phyloP scores from a whole-genome alignment of 2,329 filamentous ascomycete species.

The Aspergillus caelatus region DNA sequence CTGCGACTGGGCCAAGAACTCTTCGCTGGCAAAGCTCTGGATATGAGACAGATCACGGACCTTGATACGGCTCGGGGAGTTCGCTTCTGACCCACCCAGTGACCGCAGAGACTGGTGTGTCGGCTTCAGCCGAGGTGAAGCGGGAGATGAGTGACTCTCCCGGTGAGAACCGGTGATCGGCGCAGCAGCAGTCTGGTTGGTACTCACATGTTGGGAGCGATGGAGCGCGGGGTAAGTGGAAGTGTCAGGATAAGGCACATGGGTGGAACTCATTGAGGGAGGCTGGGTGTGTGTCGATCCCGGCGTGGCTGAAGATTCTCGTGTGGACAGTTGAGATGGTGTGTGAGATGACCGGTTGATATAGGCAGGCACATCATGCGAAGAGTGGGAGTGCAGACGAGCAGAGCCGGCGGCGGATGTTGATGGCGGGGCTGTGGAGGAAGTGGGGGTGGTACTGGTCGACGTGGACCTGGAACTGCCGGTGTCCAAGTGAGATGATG shows the following conservation, averaged over 20 bases:
- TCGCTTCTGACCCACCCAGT: conserved; percentile 44
- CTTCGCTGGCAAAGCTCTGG: conserved; percentile 80
- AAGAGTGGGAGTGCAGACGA: conserved; percentile 31
- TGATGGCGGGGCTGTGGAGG: conserved; percentile 39
- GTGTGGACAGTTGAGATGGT: conserved; percentile 27
- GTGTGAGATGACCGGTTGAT: conserved; percentile 32
- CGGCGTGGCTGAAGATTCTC: conserved; percentile 26
- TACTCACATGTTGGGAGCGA: conserved; percentile 25
- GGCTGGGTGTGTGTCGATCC: conserved; percentile 21
- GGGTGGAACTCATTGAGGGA: conserved; percentile 53
- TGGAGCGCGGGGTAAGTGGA: conserved; percentile 18
- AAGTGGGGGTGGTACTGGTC: conserved; percentile 39
- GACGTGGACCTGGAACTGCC: conserved; percentile 36
- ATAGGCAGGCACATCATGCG: conserved; percentile 41
- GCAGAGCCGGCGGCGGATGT: conserved; percentile 35
- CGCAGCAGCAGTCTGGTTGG: conserved; percentile 29
- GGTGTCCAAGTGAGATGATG: conserved; percentile 27
- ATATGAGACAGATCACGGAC: conserved; percentile 90
- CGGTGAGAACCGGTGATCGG: conserved; percentile 30
- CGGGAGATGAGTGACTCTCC: conserved; percentile 42
- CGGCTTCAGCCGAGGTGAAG: conserved; percentile 50
- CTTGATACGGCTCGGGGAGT: conserved; percentile 67
- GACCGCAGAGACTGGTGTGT: conserved; percentile 49
- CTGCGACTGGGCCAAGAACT: conserved; percentile 63
- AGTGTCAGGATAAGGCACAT: conserved; percentile 25